Base-by-base conservation (phyloP, 176 grass and related monocot species). In the Hyparrhenia diplandra region DNA sequence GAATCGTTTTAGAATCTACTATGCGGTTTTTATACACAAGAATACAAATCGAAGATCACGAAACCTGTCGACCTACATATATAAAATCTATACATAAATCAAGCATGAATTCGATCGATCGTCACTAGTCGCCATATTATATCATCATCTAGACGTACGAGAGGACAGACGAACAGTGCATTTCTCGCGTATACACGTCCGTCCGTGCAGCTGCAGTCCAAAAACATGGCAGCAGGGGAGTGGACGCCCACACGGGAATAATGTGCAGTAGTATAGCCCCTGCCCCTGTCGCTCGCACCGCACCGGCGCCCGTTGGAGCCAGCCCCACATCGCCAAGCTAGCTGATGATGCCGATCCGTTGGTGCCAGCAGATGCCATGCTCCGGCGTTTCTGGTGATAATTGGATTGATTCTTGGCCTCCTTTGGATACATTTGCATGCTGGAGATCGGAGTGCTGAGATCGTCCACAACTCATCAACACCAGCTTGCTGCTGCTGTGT, bases 211-310 rank as follows among this genome's bases (percentile, higher is more conserved):
- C n/a, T 2, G 35, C 23, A 5, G 10, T 49, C 17, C 51, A 21
- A 10, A n/a, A 30, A 14, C 23, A 24, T 67, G 0, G 40, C 68
- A 45, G 68, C 39, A n/a, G 18, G 21, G 6, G 21, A 3, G 59
- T 74, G 77, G 86, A 79, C 36, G 11, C 67, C 75, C 80, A 71
- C 80, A 46, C 10, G 18, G 18, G 80, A 80, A 88, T 88, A 80
- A 75, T 27, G 69, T 14, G 79, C 81, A 76, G 82, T 34, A 7
- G 21, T n/a, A n/a, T 13, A 10, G 39, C 8, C n/a, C n/a, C n/a
- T n/a, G n/a, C n/a, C 6, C 6, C 27, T 41, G 76, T 30, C 31
- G 51, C n/a, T 18, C 47, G 47, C 24, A 46, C 62, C 67, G 13
- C 29, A n/a, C 30, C n/a, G n/a, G 40, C 62, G 34, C 35, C 81